Evolutionary conservation across 2,329 filamentous ascomycete genomes (phyloP).

Genomic region (Apiospora aurea): DNA sequence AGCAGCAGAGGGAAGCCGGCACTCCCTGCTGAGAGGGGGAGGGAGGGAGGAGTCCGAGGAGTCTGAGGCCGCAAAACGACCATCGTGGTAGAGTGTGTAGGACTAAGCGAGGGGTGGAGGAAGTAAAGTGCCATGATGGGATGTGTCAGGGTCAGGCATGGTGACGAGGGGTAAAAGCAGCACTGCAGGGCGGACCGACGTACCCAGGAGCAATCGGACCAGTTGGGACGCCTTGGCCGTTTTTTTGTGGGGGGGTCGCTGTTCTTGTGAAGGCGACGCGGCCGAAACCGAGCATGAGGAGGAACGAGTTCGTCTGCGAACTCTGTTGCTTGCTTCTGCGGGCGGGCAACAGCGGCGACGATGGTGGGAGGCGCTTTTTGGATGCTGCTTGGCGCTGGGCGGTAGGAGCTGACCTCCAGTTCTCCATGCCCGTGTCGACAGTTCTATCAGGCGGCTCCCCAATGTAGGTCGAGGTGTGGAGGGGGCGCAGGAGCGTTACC

Average conservation of each 20-base stretch:
- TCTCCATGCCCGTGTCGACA: not conserved
- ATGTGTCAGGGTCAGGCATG: conserved; percentile 20
- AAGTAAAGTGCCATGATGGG: not conserved
- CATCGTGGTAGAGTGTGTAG: conserved; percentile 15
- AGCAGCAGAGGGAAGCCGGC: not conserved
- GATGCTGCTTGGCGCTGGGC: too few species aligned
- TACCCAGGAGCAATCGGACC: not conserved
- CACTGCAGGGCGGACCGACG: conserved; percentile 13
- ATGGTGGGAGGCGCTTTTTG: not conserved
- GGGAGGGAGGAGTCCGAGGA: too few species aligned
- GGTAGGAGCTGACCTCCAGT: not conserved
- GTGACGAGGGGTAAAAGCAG: conserved; percentile 5
- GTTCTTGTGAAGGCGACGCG: not conserved
- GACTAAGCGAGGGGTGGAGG: conserved; percentile 21
- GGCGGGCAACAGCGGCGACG: not conserved
- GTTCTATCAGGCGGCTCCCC: conserved; percentile 26
- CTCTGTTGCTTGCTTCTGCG: not conserved
- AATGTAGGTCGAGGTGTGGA: conserved; percentile 36
- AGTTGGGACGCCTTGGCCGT: conserved; percentile 10
- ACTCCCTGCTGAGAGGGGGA: not conserved
- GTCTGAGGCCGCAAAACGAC: not conserved
- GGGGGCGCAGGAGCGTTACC: conserved; percentile 39
- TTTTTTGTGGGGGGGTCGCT: not conserved
- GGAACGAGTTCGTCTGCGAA: not conserved
- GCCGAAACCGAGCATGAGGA: not conserved